These are phyloP conservation scores for Acanthamoeba sp. DNA, from an alignment of 208 protist genomes.

Conservation along the genomic window DNA sequence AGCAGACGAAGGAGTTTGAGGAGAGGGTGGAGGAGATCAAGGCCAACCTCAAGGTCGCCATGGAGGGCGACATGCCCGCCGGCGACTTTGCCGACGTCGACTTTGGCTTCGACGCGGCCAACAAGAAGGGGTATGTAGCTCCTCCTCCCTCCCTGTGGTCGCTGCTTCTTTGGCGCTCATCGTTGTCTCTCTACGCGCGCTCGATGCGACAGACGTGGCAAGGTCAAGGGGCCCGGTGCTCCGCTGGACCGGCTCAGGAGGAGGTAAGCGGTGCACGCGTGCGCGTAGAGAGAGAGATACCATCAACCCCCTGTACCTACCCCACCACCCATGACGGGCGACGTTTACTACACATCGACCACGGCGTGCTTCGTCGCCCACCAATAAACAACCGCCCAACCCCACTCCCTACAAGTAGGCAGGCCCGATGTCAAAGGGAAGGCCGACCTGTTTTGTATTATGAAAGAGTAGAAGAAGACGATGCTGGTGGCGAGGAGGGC, in stretches of 20 bases:
- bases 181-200: background rate
- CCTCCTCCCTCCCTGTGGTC: too few relatives aligned
- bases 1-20: conserved; percentile 64
- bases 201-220: background rate
- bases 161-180: too few relatives aligned
- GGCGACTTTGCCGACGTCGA: conserved; percentile 60
- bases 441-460: too few relatives aligned
- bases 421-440: too few relatives aligned
- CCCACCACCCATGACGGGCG: too few relatives aligned
- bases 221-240: background rate
- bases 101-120: conserved; percentile 51
- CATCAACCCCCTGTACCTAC: too few relatives aligned
- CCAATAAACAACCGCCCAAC: too few relatives aligned
- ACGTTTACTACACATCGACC: too few relatives aligned
- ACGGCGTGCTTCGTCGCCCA: too few relatives aligned
- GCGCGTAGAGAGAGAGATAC: background rate
- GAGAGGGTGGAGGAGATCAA: conserved; percentile 42
- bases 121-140: conserved; percentile 71
- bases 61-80: conserved; percentile 56
- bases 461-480: too few relatives aligned
- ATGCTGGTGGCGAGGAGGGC: too few relatives aligned
- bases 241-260: conserved; percentile 5
- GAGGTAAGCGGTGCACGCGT: background rate
- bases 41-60: conserved; percentile 38
- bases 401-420: too few relatives aligned